phyloP scores from a whole-genome alignment of 148 eudicot species.

The Vaccinium vitisidaea region DNA sequence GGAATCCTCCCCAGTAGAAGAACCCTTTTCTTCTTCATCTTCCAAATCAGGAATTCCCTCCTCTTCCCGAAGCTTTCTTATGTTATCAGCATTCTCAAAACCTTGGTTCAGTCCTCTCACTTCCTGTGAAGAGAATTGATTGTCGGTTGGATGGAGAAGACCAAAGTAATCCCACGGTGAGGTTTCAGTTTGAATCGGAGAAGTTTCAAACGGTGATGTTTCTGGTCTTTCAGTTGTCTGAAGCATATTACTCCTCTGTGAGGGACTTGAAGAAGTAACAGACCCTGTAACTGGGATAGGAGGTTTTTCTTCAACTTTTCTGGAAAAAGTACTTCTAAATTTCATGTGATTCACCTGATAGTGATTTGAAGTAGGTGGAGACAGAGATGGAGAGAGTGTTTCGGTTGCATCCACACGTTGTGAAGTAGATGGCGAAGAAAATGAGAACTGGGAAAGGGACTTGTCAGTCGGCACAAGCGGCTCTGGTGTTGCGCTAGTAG shows the following conservation, averaged over 20 bases:
- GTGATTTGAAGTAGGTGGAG: slow-evolving; percentile 52
- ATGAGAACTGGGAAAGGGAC: slow-evolving; percentile 58
- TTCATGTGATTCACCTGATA: slow-evolving; percentile 73
- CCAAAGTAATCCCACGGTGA: slow-evolving; percentile 96
- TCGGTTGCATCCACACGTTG: slow-evolving; percentile 46
- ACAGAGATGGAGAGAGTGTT: slow-evolving; percentile 49
- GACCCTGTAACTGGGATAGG: slow-evolving; percentile 48
- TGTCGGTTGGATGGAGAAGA: slow-evolving; percentile 67
- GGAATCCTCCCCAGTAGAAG: slow-evolving; percentile 39
- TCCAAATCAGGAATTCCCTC: slow-evolving; percentile 42
- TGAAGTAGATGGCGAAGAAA: slow-evolving; percentile 57
- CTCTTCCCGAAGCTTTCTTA: slow-evolving; percentile 36
- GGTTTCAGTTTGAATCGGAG: slow-evolving; percentile 35
- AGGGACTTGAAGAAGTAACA: slow-evolving; percentile 46
- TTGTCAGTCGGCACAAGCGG: slow-evolving; percentile 53
- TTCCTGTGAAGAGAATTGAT: slow-evolving; percentile 58
- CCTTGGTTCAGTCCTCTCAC: slow-evolving; percentile 35
- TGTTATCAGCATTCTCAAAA: slow-evolving; percentile 33
- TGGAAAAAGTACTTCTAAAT: slow-evolving; percentile 53
- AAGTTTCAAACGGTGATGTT: slow-evolving; percentile 35
- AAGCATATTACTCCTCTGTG: slow-evolving; percentile 41
- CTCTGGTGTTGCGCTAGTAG: slow-evolving; percentile 66
- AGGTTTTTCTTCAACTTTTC: slow-evolving; percentile 77
- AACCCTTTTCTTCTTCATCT: slow-evolving; percentile 43
- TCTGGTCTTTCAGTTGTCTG: slow-evolving; percentile 48